Conservation (phyloP, 164 flowering plant species). For the Nelumbo lutea region DNA sequence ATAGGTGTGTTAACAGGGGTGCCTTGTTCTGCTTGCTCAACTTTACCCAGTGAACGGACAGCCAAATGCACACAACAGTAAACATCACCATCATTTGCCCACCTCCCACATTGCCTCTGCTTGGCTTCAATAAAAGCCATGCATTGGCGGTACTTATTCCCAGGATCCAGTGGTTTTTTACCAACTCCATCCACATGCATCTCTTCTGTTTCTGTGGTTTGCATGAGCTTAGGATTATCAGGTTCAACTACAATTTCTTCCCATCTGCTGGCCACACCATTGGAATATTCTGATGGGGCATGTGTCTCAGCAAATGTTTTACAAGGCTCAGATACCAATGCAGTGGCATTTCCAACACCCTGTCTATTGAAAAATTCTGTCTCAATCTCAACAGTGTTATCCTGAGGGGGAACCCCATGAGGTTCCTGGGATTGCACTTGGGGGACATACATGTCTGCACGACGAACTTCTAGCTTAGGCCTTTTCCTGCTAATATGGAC, state of each 20-base stretch:
- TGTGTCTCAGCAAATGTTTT: conserved; percentile 21
- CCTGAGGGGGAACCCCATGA: conserved; percentile 16
- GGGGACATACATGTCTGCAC: conserved; percentile 65
- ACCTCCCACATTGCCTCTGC: conserved; percentile 93
- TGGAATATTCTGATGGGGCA: conserved; percentile 18
- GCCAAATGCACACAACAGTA: conserved; percentile 94
- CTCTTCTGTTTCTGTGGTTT: conserved; percentile 27
- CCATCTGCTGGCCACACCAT: conserved; percentile 41
- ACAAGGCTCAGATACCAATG: conserved; percentile 20
- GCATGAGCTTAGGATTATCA: conserved; percentile 28
- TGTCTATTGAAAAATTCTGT: conserved; percentile 36
- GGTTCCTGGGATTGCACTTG: conserved; percentile 28
- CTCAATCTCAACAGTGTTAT: conserved; percentile 37
- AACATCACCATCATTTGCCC: conserved; percentile 90
- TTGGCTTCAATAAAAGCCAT: conserved; percentile 84
- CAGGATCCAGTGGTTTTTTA: conserved; percentile 31
- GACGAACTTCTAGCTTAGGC: conserved; percentile 95
- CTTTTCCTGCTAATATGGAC: conserved; percentile 62
- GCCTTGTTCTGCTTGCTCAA: conserved; percentile 40
- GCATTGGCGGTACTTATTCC: conserved; percentile 62
- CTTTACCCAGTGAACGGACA: conserved; percentile 42
- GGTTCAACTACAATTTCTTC: conserved; percentile 57
- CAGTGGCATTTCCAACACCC: conserved; percentile 22
- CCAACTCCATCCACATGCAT: conserved; percentile 32
- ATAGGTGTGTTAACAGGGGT: conserved; percentile 40